Evolutionary conservation across 768 basidiomycete genomes (phyloP).

Genomic region (Naganishia vaughanmartiniae): DNA sequence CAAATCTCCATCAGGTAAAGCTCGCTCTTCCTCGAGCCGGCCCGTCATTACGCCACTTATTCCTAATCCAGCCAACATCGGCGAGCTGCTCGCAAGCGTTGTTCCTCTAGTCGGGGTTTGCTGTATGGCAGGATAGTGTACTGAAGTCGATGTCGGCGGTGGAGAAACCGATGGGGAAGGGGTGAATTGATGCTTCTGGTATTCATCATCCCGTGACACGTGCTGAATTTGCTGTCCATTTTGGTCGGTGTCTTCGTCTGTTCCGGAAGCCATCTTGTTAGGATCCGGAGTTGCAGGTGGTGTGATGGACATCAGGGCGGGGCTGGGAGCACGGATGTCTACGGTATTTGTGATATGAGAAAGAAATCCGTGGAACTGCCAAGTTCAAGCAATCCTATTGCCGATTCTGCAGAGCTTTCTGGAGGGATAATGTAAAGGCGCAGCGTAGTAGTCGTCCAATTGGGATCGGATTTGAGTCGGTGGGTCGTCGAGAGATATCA

Average conservation of each 20-base stretch:
- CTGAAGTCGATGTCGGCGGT: neutral
- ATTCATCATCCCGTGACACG: neutral
- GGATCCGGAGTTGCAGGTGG: constrained; percentile 20
- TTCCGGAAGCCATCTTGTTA: neutral
- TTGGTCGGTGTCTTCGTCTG: neutral
- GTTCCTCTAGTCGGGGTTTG: constrained; percentile 6
- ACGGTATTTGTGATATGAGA: neutral
- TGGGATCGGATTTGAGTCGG: neutral
- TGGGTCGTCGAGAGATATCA: neutral
- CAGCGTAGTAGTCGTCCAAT: neutral
- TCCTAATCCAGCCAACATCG: constrained; percentile 8
- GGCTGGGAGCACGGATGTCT: neutral
- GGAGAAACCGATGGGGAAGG: constrained; percentile 12
- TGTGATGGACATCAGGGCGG: constrained; percentile 13
- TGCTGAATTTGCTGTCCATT: neutral
- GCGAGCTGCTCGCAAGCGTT: neutral
- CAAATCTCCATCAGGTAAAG: neutral
- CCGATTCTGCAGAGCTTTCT: neutral
- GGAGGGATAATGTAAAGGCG: neutral
- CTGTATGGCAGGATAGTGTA: neutral
- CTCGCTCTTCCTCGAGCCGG: neutral
- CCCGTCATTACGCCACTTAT: constrained; percentile 9
- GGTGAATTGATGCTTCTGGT: constrained; percentile 2
- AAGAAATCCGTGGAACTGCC: neutral
- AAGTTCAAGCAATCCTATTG: neutral